These are phyloP conservation scores for Suhomyces sp. DNA, from an alignment of 805 yeast genomes.

Conservation along the genomic window DNA sequence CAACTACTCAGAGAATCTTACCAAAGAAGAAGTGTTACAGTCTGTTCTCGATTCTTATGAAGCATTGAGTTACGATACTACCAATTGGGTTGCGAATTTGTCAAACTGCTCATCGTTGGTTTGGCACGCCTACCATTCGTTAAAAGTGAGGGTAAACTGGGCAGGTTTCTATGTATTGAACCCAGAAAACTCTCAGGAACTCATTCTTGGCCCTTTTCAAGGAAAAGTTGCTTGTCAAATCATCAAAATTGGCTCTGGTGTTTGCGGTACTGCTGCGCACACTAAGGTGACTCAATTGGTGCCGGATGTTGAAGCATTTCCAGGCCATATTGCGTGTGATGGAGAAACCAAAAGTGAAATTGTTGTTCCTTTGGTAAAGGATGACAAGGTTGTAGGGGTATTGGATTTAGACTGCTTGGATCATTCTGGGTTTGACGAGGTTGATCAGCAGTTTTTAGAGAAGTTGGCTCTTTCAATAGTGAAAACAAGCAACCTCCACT, in stretches of 20 bases:
- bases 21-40: constrained; percentile 55
- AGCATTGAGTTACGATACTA: constrained; percentile 60
- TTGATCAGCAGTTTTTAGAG: constrained; percentile 61
- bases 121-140: constrained; percentile 81
- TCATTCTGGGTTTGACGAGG: constrained; percentile 60
- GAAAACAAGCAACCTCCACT: constrained; percentile 44
- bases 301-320: constrained; percentile 69
- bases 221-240: constrained; percentile 95
- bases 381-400: constrained; percentile 58
- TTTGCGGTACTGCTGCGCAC: constrained; percentile 83
- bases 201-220: constrained; percentile 88
- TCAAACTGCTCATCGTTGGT: constrained; percentile 82
- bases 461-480: constrained; percentile 52
- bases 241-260: constrained; percentile 78
- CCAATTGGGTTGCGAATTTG: constrained; percentile 86
- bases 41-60: constrained; percentile 57
- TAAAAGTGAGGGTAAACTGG: constrained; percentile 73
- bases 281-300: constrained; percentile 66
- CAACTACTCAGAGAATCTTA: constrained; percentile 39
- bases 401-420: constrained; percentile 80
- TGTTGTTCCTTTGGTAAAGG: constrained; percentile 66
- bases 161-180: constrained; percentile 79
- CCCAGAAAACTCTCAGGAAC: constrained; percentile 32
- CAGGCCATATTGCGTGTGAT: constrained; percentile 97
- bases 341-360: constrained; percentile 92